Conservation (phyloP, 495 filamentous ascomycete species). For the Lichina pygmaea region DNA sequence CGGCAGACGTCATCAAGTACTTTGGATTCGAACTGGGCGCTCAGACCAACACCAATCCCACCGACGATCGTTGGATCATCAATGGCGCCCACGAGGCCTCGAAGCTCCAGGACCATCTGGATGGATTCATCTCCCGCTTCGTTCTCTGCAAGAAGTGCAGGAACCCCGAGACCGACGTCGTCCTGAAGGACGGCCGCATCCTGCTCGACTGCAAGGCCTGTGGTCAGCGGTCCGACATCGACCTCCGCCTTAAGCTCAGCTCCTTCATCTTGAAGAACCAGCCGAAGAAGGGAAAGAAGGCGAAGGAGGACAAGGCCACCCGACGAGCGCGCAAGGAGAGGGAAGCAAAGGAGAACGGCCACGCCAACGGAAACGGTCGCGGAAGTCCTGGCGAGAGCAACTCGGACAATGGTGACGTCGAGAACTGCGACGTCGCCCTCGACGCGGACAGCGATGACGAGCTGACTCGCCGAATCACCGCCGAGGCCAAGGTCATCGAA, state of each 20-base stretch:
- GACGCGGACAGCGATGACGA: conserved; percentile 79
- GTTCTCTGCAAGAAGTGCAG: conserved; percentile 99
- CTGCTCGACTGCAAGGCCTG: conserved; percentile 94
- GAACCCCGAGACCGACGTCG: conserved; percentile 92
- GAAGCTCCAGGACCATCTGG: conserved; percentile 95
- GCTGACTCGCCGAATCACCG: conserved; percentile 68
- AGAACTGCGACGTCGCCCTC: conserved; percentile 39
- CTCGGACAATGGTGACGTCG: conserved; percentile 45
- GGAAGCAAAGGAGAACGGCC: conserved; percentile 29
- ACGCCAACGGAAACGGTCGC: conserved; percentile 33
- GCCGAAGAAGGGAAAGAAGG: conserved; percentile 86
- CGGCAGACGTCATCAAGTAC: conserved; percentile 79
- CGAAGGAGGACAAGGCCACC: conserved; percentile 83
- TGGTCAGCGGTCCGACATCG: conserved; percentile 72
- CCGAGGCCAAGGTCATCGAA: conserved; percentile 51
- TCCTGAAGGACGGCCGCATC: conserved; percentile 78
- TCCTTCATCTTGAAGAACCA: conserved; percentile 92
- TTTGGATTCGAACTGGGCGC: conserved; percentile 97
- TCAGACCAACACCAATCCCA: conserved; percentile 89
- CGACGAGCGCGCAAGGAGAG: conserved; percentile 58
- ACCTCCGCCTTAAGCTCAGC: conserved; percentile 82
- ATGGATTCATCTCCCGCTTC: conserved; percentile 93
- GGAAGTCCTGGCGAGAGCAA: conserved; percentile 51
- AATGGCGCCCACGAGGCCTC: conserved; percentile 87
- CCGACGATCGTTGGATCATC: conserved; percentile 98